A percentile compares a stretch with the other conserved stretches of the same genome.
phyloP scores from a whole-genome alignment of 305 asterid species.

The Solanum hybrid region DNA sequence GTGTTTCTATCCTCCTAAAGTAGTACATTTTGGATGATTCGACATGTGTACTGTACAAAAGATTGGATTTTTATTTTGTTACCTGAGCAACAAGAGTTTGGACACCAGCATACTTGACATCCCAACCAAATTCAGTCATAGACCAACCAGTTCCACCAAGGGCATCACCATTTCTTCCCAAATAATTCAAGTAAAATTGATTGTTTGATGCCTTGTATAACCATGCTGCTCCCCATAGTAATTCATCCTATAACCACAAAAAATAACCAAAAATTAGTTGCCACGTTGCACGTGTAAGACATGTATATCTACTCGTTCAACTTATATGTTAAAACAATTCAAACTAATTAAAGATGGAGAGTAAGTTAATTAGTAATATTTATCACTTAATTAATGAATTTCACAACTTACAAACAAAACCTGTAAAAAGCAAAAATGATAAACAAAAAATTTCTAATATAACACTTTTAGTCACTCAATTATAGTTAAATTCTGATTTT shows the following conservation, averaged over 20 bases:
- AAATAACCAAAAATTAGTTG: background rate
- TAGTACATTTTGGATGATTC: background rate
- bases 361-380: background rate
- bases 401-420: background rate
- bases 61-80: background rate
- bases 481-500: background rate
- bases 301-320: too few species aligned
- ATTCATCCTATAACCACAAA: conserved; percentile 53
- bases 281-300: background rate
- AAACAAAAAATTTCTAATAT: background rate
- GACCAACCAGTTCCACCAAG: conserved; percentile 98
- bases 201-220: conserved; percentile 80
- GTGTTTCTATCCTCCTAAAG: background rate
- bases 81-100: conserved; percentile 93
- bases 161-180: conserved; percentile 72
- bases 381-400: background rate
- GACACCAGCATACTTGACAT: conserved; percentile 95
- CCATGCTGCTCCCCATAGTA: conserved; percentile 99
- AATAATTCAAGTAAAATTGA: conserved; percentile 63
- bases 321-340: background rate
- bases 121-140: conserved; percentile 99
- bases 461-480: background rate
- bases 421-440: background rate
- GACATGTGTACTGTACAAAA: background rate
- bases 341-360: background rate